Evolutionary conservation across 2,329 filamentous ascomycete species (phyloP), one percentile per base, ranked within the genome.

Genomic region (Dactylonectria macrodidyma): DNA sequence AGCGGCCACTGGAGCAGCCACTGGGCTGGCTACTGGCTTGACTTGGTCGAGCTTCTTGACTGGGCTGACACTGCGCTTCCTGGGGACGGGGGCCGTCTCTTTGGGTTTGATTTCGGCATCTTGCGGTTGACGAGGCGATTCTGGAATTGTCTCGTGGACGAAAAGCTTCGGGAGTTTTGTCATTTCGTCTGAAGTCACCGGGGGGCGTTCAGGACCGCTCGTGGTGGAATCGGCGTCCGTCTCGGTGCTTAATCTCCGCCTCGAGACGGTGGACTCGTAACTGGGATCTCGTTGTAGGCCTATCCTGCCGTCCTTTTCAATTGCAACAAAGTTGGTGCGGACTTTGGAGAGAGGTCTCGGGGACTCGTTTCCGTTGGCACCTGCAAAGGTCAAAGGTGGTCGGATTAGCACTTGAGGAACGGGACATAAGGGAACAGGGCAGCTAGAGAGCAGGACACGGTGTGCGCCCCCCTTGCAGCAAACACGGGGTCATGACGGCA

Each of bases 331-430:
- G 78, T 85, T 93, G 44, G 92, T 92, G 72, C 92, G 88, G 50
- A 95, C 90, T 81, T 92, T 93, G 69, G 92, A 93, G 47, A 94
- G 86, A 26, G 90, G 92, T 75, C 91, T 86, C 36, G 89, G 88
- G 19, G 88, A 89, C 38, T 86, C 84, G 65, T 81, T 80, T 68
- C 80, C 80, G 72, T 79, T 79, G 71, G 70, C 69, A 60, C 73
- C 77, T 80, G 71, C 67, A 58, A 62, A 67, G 62, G 65, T 65
- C 61, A 67, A 66, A 61, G 62, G 67, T 67, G 71, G 71, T 54
- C 51, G 62, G 58, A 72, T 77, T 65, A 76, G 74, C 65, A 71
- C 61, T 54, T n/a, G 41, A n/a, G 14, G 16, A 44, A n/a, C 5
- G n/a, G n/a, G 41, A 6, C 6, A n/a, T 14, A 44, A 9, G 11